Evolutionary conservation across 2,329 filamentous ascomycete species (phyloP), one percentile per base, ranked within the genome.

Genomic region (Parascedosporium putredinis): DNA sequence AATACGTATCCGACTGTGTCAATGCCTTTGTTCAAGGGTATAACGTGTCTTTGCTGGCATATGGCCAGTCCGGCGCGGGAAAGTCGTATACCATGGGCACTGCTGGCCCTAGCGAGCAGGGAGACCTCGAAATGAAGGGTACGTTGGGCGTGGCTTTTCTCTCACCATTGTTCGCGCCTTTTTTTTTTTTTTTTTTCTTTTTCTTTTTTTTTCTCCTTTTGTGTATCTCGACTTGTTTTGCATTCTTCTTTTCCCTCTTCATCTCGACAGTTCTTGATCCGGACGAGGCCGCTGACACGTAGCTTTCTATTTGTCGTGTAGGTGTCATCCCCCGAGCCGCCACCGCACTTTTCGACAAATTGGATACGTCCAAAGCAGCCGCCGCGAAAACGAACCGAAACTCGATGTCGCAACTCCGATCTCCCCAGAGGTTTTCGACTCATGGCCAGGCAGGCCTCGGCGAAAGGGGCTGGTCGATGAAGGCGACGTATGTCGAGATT

Each of bases 31-130:
- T 93, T 1, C 88, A 96, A 62, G 93, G 93, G 50, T 98, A 97
- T 77, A 98, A 98, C 79, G 93, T 98, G 52, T 98, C 93, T 3
- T 81, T 98, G 46, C 73, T 98, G 59, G 93, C 93, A 45, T 98
- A 98, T 61, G 93, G 93, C 56, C 93, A 98, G 71, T 98, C 93
- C 24, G 93, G 93, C 51, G 89, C 93, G 9, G 93, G 93, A 58
- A 98, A 98, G 70, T 97, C 91, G 2, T 97, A 95, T 64, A 98
- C 93, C 0, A 98, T 98, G 93, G 93, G 93, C 51, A 98, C 93
- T 0, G 89, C 91, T 1, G 89, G 89, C 4, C 88, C 90, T 2
- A 67, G 67, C 20, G 90, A 96, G 60, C 85, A 94, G 60, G 74
- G 72, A 23, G 76, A 91, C 58, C 56, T 74, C 25, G 77, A 84